Base-by-base conservation (phyloP, 2,329 filamentous ascomycete species). In the Fonsecaea multimorphosa region DNA sequence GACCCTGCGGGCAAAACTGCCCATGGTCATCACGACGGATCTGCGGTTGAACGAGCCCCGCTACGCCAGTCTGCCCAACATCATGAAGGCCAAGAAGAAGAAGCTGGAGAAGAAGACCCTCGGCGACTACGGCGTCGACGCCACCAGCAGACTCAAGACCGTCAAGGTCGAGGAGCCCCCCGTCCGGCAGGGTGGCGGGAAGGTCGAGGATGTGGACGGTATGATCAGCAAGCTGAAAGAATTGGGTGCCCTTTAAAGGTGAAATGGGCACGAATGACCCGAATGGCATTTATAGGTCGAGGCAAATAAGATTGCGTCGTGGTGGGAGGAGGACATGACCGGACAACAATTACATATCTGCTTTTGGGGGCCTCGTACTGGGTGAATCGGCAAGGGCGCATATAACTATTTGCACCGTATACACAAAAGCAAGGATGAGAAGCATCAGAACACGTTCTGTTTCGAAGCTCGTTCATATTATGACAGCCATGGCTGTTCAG, bases 81-180 rank as follows among this genome's bases (percentile, higher is more conserved):
- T 99, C 71, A 99, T 99, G 95, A 99, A 98, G 89, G 95, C 95
- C 60, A 99, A 99, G 91, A 99, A 98, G 91, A 99, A 99, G 90
- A 91, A 91, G 76, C 76, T 99, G 73, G 92, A 95, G 75, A 98
- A 97, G 90, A 90, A 92, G 85, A 92, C 86, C 71, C 78, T 97
- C 77, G 85, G 83, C 64, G 95, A 99, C 76, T 91, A 91, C 78
- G 92, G 91, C 1, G 80, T 97, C 51, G 89, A 93, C 73, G 86
- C 86, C 59, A 85, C 86, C 78, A 88, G 85, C 80, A 85, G 93
- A 74, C 80, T 99, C 77, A 97, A 95, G 87, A 91, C 92, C 61
- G 75, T 98, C 73, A 95, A 95, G 86, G 93, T 99, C 63, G 75
- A 79, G 89, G 95, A 99, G 83, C 95, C 95, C 62, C 86, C 92